Conservation (phyloP, 2,329 filamentous ascomycete species). For the Cercospora sp. region DNA sequence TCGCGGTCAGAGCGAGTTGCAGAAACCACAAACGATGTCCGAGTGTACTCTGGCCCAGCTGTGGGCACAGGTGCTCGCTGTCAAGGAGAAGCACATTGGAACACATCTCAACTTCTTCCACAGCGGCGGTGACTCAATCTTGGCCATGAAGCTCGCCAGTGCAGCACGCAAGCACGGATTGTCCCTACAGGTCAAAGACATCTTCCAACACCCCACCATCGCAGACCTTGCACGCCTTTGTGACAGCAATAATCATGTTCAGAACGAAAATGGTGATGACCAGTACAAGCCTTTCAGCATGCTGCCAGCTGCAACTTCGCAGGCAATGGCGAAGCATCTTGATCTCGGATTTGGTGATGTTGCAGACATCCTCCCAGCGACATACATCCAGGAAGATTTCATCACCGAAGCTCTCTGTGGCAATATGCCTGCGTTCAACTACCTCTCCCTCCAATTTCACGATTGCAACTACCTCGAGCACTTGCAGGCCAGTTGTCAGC, state of each 20-base stretch:
- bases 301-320: neutral
- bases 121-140: neutral
- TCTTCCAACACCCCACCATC: neutral
- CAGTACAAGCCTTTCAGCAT: neutral
- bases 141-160: neutral
- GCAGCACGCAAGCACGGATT: neutral
- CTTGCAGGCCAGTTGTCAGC: neutral
- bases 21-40: neutral
- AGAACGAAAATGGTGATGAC: neutral
- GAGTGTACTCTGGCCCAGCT: neutral
- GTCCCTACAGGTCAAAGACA: neutral
- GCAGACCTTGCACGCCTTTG: neutral
- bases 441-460: neutral
- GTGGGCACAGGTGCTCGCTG: neutral
- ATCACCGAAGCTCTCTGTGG: neutral
- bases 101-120: neutral
- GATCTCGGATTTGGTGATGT: neutral
- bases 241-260: too few species aligned
- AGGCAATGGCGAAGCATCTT: neutral
- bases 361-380: neutral
- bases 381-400: neutral
- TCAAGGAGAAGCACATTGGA: neutral
- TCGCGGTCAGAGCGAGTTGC: neutral
- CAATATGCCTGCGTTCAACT: neutral
- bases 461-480: neutral